A percentile compares a stretch with the other conserved stretches of the same genome.
These are phyloP conservation scores for Heritiera littoralis DNA, from an alignment of 345 rosid genomes.

Conservation along the genomic window DNA sequence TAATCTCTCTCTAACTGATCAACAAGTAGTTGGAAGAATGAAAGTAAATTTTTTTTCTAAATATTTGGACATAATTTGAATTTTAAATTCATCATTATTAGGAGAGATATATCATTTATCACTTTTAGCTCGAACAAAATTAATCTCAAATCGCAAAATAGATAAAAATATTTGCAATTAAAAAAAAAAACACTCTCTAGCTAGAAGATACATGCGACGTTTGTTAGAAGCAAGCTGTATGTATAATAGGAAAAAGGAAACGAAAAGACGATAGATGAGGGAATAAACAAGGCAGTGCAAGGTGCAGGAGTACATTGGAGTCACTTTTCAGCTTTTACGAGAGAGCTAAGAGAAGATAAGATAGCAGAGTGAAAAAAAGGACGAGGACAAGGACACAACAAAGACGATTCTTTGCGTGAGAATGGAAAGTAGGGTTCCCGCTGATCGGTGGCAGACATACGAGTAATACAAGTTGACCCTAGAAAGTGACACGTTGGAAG, in stretches of 20 bases:
- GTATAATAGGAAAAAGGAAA: background rate
- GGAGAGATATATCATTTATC: no score
- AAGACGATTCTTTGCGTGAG: background rate
- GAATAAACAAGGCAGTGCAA: background rate
- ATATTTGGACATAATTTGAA: no score
- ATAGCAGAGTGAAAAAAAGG: background rate
- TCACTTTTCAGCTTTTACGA: background rate
- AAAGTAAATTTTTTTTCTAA: no score
- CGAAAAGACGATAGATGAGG: background rate
- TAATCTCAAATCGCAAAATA: no score
- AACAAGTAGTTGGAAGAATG: no score
- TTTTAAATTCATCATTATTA: no score
- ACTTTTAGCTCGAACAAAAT: no score
- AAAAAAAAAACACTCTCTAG: no score
- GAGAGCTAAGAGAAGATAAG: background rate
- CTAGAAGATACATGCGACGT: background rate
- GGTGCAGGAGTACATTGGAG: background rate
- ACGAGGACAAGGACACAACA: background rate
- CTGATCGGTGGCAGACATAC: background rate
- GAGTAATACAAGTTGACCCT: slow-evolving; percentile 10
- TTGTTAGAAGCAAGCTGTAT: background rate
- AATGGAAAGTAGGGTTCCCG: background rate
- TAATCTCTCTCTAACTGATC: background rate
- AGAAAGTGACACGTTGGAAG: background rate
- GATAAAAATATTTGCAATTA: no score